These are phyloP conservation scores for Kwoniella dejecticola DNA, from an alignment of 768 basidiomycete species.

Conservation along the genomic window DNA sequence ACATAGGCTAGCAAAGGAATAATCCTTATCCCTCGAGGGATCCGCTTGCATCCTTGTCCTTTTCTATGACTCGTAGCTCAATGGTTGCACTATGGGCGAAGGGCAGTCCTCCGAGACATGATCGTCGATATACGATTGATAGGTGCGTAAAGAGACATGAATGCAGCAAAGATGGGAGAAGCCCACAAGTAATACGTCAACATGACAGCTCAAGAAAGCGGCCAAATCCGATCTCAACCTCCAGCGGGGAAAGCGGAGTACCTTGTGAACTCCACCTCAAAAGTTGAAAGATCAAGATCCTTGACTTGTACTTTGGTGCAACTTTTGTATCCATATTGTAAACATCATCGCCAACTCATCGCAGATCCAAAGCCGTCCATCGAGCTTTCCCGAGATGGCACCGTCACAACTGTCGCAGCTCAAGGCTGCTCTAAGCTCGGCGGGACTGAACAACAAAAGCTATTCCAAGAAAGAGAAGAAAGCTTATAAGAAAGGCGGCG, in stretches of 20 bases:
- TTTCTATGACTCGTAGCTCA: no score
- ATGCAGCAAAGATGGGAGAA: no score
- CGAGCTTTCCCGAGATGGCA: conserved; percentile 36
- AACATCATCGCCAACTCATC: no score
- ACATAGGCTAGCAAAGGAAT: conserved; percentile 86
- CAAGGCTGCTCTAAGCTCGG: conserved; percentile 76
- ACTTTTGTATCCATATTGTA: no score
- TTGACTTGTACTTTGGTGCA: neutral
- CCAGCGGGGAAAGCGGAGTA: neutral
- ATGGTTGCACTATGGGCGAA: no score
- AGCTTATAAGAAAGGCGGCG: conserved; percentile 67
- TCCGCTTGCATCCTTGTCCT: conserved; percentile 22
- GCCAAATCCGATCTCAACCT: neutral
- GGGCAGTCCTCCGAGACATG: no score
- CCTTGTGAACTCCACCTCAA: neutral
- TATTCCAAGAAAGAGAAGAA: conserved; percentile 62
- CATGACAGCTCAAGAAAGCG: neutral
- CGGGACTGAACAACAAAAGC: conserved; percentile 70
- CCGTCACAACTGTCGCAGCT: conserved; percentile 85
- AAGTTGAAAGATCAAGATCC: conserved; percentile 7
- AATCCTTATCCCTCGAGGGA: conserved; percentile 63
- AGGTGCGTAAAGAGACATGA: no score
- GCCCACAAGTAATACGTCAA: neutral
- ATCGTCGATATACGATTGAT: no score
- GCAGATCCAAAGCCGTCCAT: no score